These are phyloP conservation scores for Thermoascus crustaceus DNA, from an alignment of 2,329 filamentous ascomycete species.

Conservation along the genomic window DNA sequence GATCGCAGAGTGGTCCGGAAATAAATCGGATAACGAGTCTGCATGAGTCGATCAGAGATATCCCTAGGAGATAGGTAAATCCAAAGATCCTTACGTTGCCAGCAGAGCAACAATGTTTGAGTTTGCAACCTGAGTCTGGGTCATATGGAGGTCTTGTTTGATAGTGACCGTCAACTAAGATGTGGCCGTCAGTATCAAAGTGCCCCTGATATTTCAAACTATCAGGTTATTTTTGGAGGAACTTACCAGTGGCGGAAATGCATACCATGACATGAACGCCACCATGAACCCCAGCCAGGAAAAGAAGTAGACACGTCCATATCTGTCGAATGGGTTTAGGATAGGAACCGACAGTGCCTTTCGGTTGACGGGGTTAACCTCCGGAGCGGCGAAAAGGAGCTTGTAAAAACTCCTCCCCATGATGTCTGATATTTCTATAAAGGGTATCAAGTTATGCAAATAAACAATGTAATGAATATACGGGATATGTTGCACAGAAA, in stretches of 20 bases:
- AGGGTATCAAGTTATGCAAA: too few relatives aligned
- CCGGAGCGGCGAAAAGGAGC: slow-evolving; percentile 45
- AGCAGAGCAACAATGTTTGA: slow-evolving; percentile 80
- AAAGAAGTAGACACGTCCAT: slow-evolving; percentile 86
- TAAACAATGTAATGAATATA: too few relatives aligned
- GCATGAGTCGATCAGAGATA: background rate
- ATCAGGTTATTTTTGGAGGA: background rate
- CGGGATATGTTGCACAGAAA: too few relatives aligned
- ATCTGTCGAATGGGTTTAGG: slow-evolving; percentile 67
- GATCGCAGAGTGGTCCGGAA: slow-evolving; percentile 77
- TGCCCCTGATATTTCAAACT: background rate
- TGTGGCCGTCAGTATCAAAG: background rate
- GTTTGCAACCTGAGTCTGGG: slow-evolving; percentile 65
- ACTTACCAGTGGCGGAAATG: slow-evolving; percentile 74
- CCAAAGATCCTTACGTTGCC: slow-evolving; percentile 47
- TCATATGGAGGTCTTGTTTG: slow-evolving; percentile 66
- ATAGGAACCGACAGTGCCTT: slow-evolving; percentile 75
- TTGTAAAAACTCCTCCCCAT: slow-evolving; percentile 19
- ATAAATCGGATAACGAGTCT: slow-evolving; percentile 67
- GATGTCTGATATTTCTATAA: background rate
- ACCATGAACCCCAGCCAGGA: slow-evolving; percentile 81
- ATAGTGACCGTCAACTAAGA: slow-evolving; percentile 63
- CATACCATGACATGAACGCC: slow-evolving; percentile 84
- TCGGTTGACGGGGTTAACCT: slow-evolving; percentile 73
- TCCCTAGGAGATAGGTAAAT: background rate